Evolutionary conservation across 2,329 filamentous ascomycete genomes (phyloP).

Genomic region (Trichothecium roseum): DNA sequence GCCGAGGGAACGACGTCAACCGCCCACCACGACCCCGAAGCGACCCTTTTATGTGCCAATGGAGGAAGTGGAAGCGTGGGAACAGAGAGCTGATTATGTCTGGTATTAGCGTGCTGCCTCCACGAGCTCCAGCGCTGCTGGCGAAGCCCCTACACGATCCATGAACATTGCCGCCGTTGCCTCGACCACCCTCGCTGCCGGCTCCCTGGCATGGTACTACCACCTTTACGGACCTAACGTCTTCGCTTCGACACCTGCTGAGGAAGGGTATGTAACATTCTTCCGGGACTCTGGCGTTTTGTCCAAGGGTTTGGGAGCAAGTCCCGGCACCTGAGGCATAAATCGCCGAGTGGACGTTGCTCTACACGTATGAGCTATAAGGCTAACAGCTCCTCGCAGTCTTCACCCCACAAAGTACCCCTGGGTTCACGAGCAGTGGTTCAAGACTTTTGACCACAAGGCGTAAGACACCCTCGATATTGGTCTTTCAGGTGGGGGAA

Average conservation of each 20-base stretch:
- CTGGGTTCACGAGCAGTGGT: conserved; percentile 87
- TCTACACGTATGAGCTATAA: conserved; percentile 7
- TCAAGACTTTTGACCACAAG: conserved; percentile 95
- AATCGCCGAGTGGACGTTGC: conserved; percentile 10
- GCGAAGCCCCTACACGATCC: conserved; percentile 57
- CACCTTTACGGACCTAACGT: conserved; percentile 86
- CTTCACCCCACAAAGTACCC: conserved; percentile 87
- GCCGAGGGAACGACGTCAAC: conserved; percentile 22
- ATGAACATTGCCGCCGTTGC: conserved; percentile 79
- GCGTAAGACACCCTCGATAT: conserved; percentile 53
- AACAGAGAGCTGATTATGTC: conserved; percentile 25
- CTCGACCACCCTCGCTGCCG: conserved; percentile 77
- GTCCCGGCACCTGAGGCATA: conserved; percentile 21
- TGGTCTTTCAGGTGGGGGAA: not conserved
- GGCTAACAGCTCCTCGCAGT: conserved; percentile 38
- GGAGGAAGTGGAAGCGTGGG: conserved; percentile 2
- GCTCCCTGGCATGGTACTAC: conserved; percentile 94
- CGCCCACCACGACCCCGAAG: conserved; percentile 6
- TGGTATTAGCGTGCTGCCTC: conserved; percentile 52
- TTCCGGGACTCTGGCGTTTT: not conserved
- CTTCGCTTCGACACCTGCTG: conserved; percentile 81
- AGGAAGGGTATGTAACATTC: conserved; percentile 79
- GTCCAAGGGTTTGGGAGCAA: not conserved
- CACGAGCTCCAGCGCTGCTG: conserved; percentile 62
- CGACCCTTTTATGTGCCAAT: conserved; percentile 3